These are phyloP conservation scores for Acidomyces sp. DNA, from an alignment of 495 filamentous ascomycete species.

Conservation along the genomic window DNA sequence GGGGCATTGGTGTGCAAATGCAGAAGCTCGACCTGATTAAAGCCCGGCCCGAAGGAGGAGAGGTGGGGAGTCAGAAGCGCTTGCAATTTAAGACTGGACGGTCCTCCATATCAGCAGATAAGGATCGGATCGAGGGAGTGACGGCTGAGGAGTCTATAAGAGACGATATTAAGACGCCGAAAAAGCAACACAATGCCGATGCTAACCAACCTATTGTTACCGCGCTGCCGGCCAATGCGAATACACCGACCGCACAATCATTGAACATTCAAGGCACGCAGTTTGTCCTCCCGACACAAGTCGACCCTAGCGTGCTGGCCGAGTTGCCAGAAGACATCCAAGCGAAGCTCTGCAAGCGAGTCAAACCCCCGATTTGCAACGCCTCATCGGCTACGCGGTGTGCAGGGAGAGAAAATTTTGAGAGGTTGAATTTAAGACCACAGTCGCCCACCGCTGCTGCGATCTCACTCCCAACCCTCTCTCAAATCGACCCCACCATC, in stretches of 20 bases:
- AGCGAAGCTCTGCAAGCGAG: constrained; percentile 47
- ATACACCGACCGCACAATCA: constrained; percentile 43
- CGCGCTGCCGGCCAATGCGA: constrained; percentile 15
- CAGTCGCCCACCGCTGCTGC: constrained; percentile 18
- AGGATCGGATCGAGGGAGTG: constrained; percentile 12
- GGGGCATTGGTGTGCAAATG: constrained; percentile 84
- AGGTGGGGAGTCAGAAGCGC: constrained; percentile 41
- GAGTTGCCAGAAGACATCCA: constrained; percentile 72
- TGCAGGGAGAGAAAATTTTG: not conserved
- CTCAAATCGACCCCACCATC: constrained; percentile 29
- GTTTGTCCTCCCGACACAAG: constrained; percentile 70
- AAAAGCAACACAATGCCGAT: constrained; percentile 9
- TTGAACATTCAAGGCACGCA: constrained; percentile 74
- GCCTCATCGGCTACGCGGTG: not conserved
- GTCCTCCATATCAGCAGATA: constrained; percentile 5
- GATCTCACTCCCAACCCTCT: constrained; percentile 23
- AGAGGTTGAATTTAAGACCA: not conserved
- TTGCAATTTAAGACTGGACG: constrained; percentile 40
- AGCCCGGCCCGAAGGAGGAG: constrained; percentile 20
- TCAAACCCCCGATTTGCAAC: constrained; percentile 6
- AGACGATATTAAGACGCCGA: constrained; percentile 49
- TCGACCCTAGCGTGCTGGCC: constrained; percentile 59
- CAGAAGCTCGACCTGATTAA: constrained; percentile 78
- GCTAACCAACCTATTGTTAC: constrained; percentile 31
- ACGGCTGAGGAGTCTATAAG: constrained; percentile 34